Percentiles rank a stretch among this genome's conserved stretches.
Conservation (phyloP, 108 stramenopile genomes). For the Skeletonema potamos region DNA sequence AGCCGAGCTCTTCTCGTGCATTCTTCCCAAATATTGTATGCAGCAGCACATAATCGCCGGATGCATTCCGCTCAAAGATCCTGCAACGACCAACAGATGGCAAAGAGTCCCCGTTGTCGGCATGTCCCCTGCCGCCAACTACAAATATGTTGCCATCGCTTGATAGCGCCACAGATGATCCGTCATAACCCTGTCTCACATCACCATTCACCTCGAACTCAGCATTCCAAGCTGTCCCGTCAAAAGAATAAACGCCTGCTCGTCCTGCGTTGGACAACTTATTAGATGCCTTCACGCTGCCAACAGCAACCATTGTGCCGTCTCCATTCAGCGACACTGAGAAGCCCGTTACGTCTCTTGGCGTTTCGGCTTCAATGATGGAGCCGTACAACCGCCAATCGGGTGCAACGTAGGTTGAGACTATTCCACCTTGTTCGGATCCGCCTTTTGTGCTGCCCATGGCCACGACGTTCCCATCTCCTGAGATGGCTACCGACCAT, state of each 20-base stretch:
- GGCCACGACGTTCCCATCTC: slow-evolving; percentile 4
- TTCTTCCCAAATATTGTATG: slow-evolving; percentile 9
- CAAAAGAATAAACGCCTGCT: not conserved
- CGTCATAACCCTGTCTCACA: not conserved
- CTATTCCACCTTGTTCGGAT: not conserved
- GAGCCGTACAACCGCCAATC: not conserved
- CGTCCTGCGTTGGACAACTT: slow-evolving; percentile 9
- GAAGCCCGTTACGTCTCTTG: not conserved
- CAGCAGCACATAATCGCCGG: slow-evolving; percentile 3
- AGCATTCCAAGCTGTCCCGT: slow-evolving; percentile 11
- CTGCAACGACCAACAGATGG: slow-evolving; percentile 6
- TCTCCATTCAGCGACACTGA: slow-evolving; percentile 1
- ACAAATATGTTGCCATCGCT: slow-evolving; percentile 20
- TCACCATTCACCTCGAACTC: slow-evolving; percentile 13
- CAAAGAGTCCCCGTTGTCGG: not conserved
- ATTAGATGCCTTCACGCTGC: not conserved
- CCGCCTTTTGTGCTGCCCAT: slow-evolving; percentile 12
- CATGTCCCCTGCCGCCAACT: slow-evolving; percentile 7
- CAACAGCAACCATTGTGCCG: slow-evolving; percentile 6
- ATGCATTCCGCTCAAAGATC: not conserved
- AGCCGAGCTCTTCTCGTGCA: slow-evolving; percentile 23
- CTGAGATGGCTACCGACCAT: slow-evolving; percentile 10
- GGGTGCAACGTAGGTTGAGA: not conserved
- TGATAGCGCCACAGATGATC: slow-evolving; percentile 26
- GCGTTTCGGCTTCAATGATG: not conserved